Base-by-base conservation (phyloP, 2,329 filamentous ascomycete genomes). In the Cladorrhinum sp. region DNA sequence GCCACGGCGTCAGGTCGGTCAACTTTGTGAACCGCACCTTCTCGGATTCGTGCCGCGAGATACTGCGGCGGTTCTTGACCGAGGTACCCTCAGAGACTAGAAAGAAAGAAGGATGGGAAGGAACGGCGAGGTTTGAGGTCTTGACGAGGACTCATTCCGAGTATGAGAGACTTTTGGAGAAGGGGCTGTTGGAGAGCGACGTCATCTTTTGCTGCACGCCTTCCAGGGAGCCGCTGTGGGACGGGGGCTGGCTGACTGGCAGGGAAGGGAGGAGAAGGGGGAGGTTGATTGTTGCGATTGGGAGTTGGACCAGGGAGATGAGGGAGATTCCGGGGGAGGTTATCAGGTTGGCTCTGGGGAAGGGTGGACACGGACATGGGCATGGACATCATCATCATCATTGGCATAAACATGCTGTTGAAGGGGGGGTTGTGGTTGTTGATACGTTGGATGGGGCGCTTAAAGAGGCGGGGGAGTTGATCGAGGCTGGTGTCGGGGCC, bases 141-240 rank as follows among this genome's bases (percentile, higher is more conserved):
- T 68, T 88, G 53, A 93, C 90, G 5, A 87, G 86, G 0, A 80
- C 83, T 1, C 94, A 94, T 66, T 85, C 83, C 59, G 93, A 86
- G 68, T 86, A 81, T 69, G 74, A 79, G 7, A 75, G 91, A 1
- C 77, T 95, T 20, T 75, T 92, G 36, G 88, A 88, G 68, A 84
- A 89, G 39, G 85, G 91, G 55, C 79, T 97, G 55, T 79, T 86
- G 39, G 84, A 84, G 8, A 85, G 90, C 0, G 91, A 95, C 68
- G 88, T 90, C 9, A 89, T 98, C 39, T 95, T 96, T 76, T 94
- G 91, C 76, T 96, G 91, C 66, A 96, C 92, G 1, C 91, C 93
- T 0, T 89, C 87, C 1, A 83, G 81, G 0, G 79, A 83, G 33
- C 89, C 90, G 1, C 77, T 97, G 1, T 98, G 97, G 70, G 89